Evolutionary conservation across 192 early-diverging fungal species (phyloP).

Genomic region (Coemansia sp.): DNA sequence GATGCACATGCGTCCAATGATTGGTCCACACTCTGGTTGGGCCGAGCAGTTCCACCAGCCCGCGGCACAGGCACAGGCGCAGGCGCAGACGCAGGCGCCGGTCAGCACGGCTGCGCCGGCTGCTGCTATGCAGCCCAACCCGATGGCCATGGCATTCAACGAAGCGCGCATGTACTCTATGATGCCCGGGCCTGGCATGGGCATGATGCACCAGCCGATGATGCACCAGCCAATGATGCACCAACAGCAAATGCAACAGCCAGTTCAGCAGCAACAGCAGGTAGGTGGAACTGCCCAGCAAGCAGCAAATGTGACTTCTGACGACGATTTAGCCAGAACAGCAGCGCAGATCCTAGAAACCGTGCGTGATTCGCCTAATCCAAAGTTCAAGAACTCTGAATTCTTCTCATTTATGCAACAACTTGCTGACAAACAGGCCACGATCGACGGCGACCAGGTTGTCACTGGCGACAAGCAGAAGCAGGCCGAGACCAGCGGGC

Average conservation of each 20-base stretch:
- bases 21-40: slow-evolving; percentile 43
- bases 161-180: slow-evolving; percentile 54
- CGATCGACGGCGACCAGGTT: slow-evolving; percentile 87
- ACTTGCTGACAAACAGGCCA: slow-evolving; percentile 83
- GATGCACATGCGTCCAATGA: slow-evolving; percentile 45
- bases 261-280: slow-evolving; percentile 37
- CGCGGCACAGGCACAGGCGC: slow-evolving; percentile 10
- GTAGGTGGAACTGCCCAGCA: slow-evolving; percentile 47
- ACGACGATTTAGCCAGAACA: slow-evolving; percentile 72
- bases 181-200: slow-evolving; percentile 37
- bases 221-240: slow-evolving; percentile 23
- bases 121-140: slow-evolving; percentile 19
- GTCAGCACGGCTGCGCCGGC: slow-evolving; percentile 8
- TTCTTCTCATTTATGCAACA: slow-evolving; percentile 94
- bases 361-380: slow-evolving; percentile 73
- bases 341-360: slow-evolving; percentile 80
- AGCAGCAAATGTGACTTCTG: not conserved
- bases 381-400: slow-evolving; percentile 90
- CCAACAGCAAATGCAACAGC: slow-evolving; percentile 21
- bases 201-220: slow-evolving; percentile 17
- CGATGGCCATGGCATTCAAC: slow-evolving; percentile 67
- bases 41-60: slow-evolving; percentile 54
- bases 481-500: slow-evolving; percentile 32
- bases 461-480: slow-evolving; percentile 42
- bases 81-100: not conserved